Evolutionary conservation across 331 rosid genomes (phyloP), one percentile per base, ranked within the genome.

Genomic region (Cydonia oblonga): DNA sequence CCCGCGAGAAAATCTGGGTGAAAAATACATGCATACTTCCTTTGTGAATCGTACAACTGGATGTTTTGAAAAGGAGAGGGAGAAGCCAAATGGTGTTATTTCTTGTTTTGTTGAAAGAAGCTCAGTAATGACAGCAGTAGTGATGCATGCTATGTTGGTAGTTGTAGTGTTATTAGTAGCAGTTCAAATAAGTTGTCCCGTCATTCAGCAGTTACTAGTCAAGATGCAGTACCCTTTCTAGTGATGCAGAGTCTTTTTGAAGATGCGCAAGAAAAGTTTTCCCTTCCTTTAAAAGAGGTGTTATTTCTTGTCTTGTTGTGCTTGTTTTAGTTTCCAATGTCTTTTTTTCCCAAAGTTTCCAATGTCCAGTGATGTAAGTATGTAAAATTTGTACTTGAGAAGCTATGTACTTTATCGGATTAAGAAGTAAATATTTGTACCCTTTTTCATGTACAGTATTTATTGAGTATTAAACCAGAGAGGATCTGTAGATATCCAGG

Each of bases 141-240:
- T 70, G 85, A 67, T 84, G 44, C 83, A 60, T 88, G 86, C 78
- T 95, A 96, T 67, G 92, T 95, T 66, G 98, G 91, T 81, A 95
- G 98, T 83, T 86, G 95, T 85, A 85, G 91, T 80, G 86, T 81
- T 74, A 79, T 44, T 74, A 77, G 87, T 79, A 62, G 78, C 76
- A 72, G 72, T 71, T 68, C 84, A 64, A 65, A 73, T 83, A 78
- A 76, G 64, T 53, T 74, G 56, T 77, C 76, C 54, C 72, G 83
- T 81, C 67, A 80, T n/a, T 69, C 77, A 76, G 83, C 85, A 84
- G 83, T 87, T 78, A 76, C 74, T 75, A 74, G 76, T 78, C 87
- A 86, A 29, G 84, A 88, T 46, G 83, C 78, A 20, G 84, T 76
- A 71, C 72, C 77, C 79, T 78, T 80, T 78, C 54, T 78, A 87